Base-by-base conservation (phyloP, 495 filamentous ascomycete species). In the Aspergillus steynii region DNA sequence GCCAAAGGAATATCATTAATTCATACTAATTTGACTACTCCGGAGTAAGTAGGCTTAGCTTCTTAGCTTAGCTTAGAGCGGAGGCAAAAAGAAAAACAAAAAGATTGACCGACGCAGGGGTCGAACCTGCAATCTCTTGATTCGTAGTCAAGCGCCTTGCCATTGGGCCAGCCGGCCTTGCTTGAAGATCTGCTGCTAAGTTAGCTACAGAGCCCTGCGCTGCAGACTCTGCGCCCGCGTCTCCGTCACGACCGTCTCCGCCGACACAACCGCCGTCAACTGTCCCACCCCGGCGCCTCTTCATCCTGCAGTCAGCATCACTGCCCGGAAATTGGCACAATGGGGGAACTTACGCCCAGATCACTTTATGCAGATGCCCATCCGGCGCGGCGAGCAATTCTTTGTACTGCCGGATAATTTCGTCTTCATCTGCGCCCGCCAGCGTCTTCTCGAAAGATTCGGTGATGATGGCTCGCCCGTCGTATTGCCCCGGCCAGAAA, bases 121-220 rank as follows among this genome's bases (percentile, higher is more conserved):
- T 74, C 67, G 65, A 71, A 67, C 74, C 73, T 77, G 74, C 74
- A 82, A 83, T 83, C 80, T 83, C 81, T 83, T 83, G 81, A 83
- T 83, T 83, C 83, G 83, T 85, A 86, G 84, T 86, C 84, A 86
- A 86, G 84, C 83, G 83, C 83, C 84, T 86, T 86, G 79, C 84
- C 84, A 86, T 86, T 86, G 80, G 82, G 82, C 83, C 82, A 86
- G 76, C 76, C 68, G 74, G 71, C 73, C 73, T 57, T 34, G 5
- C 31, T 34, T 34, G 31, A 34, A n/a, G n/a, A n/a, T n/a, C n/a
- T n/a, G n/a, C n/a, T n/a, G n/a, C n/a, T n/a, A n/a, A n/a, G n/a
- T n/a, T n/a, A n/a, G n/a, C n/a, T n/a, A n/a, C n/a, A n/a, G n/a
- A 7, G 31, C 6, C 3, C 31, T 1, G 31, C 37, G 37, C 37